A percentile compares a stretch with the other conserved stretches of the same genome.
These are phyloP conservation scores for Eucalyptus marginata DNA, from an alignment of 345 rosid genomes.

Conservation along the genomic window DNA sequence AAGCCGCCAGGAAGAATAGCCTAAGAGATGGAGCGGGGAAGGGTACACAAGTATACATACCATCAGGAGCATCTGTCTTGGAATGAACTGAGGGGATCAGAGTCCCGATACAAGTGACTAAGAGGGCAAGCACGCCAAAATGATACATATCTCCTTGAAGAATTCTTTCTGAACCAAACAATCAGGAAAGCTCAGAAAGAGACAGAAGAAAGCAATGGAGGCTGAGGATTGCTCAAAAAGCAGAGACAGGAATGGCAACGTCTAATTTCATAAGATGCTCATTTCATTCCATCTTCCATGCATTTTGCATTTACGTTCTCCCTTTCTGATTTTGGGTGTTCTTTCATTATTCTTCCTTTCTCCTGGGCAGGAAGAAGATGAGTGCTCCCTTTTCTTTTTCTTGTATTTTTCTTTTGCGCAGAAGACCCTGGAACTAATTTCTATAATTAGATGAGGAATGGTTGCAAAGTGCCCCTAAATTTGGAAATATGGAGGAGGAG, in stretches of 20 bases:
- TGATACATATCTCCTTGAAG: background rate
- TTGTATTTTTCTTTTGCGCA: background rate
- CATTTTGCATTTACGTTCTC: background rate
- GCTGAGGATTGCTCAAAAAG: background rate
- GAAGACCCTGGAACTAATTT: background rate
- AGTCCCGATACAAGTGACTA: background rate
- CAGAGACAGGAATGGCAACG: background rate
- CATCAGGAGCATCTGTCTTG: constrained; percentile 23
- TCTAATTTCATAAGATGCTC: background rate
- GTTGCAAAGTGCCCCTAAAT: background rate
- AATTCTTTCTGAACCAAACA: background rate
- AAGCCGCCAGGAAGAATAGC: background rate
- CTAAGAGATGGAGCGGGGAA: background rate
- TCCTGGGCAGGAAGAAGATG: background rate
- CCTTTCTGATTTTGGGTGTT: background rate
- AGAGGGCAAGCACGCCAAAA: background rate
- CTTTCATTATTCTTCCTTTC: background rate
- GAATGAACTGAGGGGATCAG: constrained; percentile 9
- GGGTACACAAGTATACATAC: constrained; percentile 1
- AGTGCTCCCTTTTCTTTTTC: background rate
- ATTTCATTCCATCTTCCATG: background rate
- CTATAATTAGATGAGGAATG: background rate
- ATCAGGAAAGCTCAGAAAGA: background rate
- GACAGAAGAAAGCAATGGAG: background rate
- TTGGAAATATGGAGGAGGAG: background rate